phyloP scores from a whole-genome alignment of 202 grass and related monocot species.

The Alloteropsis angusta region DNA sequence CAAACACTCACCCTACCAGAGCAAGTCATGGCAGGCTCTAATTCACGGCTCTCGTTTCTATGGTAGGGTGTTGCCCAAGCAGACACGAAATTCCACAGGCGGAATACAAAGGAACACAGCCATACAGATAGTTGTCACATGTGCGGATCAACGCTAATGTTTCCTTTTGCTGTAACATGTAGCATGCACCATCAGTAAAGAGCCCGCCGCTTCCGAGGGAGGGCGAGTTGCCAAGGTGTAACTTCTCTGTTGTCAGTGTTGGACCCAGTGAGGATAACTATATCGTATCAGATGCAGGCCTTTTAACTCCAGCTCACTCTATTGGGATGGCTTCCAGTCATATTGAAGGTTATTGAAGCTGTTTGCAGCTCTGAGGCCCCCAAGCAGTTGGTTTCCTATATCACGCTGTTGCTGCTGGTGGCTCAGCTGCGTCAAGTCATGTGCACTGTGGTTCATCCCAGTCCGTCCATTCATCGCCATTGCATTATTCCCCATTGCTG shows the following conservation, averaged over 20 bases:
- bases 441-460: slow-evolving; percentile 48
- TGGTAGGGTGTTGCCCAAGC: background rate
- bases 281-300: slow-evolving; percentile 15
- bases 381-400: slow-evolving; percentile 54
- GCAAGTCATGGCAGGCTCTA: slow-evolving; percentile 1
- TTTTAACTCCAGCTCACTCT: slow-evolving; percentile 28
- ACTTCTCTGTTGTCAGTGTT: slow-evolving; percentile 22
- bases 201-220: background rate
- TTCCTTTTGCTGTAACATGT: slow-evolving; percentile 13
- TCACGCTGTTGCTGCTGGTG: slow-evolving; percentile 65
- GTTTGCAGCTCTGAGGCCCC: slow-evolving; percentile 54
- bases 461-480: slow-evolving; percentile 67
- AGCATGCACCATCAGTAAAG: slow-evolving; percentile 26
- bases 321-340: slow-evolving; percentile 56
- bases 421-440: slow-evolving; percentile 46
- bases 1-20: background rate
- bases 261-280: slow-evolving; percentile 8
- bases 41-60: background rate
- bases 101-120: slow-evolving; percentile 37
- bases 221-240: background rate
- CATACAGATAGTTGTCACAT: slow-evolving; percentile 30
- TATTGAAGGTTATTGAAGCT: slow-evolving; percentile 63
- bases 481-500: slow-evolving; percentile 31
- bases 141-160: slow-evolving; percentile 20
- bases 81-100: background rate